Base-by-base conservation (phyloP, 169 alveolate species). In the Babesia gibsoni region DNA sequence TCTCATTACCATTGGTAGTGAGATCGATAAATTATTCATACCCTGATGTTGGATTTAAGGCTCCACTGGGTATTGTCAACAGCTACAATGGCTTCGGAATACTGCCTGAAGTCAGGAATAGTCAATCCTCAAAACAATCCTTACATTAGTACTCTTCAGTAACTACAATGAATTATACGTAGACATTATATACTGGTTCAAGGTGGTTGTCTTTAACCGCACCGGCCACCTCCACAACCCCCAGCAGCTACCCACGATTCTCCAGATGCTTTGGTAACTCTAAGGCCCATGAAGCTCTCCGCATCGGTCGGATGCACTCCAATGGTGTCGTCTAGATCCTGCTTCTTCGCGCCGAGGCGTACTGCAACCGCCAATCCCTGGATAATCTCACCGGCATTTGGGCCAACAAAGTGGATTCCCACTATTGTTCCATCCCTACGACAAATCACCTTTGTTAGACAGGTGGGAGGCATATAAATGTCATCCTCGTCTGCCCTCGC, bases 271-370 rank as follows among this genome's bases (percentile, higher is more conserved):
- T 75, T 89, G 39, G 98, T 93, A 30, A 93, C 83, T 5, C 81
- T 67, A 37, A 95, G 75, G 57, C 67, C 75, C 79, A 88, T 84
- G 57, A 94, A 84, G 61, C 94, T 91, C 80, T 96, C 99, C 0
- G 99, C 98, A 52, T 91, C 96, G 5, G 99, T 96, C 41, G 99
- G 99, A 77, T 97, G 99, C 66, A 97, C 95, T 7, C 98, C 98
- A 14, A 96, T 90, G 66, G 90, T 79, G 56, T 87, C 93, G 59
- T 95, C 95, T 52, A 91, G 83, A 48, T 93, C 98, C 39, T 52
- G 53, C 72, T 84, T 95, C 23, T 96, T 96, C 18, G 95, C 97
- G 22, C 98, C 98, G 23, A 92, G 86, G 46, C 93, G 92, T 75
- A 98, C 72, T 18, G 99, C 98, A 30, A 95, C 90, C 12, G 98